Conservation (phyloP, 1,139 yeast species). For the Hemisphaericaspora subhashii region DNA sequence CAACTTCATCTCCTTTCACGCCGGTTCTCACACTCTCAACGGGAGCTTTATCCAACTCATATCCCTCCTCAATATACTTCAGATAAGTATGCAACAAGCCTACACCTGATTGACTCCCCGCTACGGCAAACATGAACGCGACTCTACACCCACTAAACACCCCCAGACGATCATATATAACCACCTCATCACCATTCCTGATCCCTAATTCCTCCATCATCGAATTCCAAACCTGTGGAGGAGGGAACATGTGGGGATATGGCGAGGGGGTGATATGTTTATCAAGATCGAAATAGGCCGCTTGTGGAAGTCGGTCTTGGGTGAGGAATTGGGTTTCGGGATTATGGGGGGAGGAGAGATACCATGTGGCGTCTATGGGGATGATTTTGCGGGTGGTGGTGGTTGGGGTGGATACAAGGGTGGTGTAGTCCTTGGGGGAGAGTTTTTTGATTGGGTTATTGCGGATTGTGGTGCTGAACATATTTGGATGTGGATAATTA, state of each 20-base stretch:
- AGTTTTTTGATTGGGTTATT: conserved; percentile 1
- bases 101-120: conserved; percentile 65
- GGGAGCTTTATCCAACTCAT: conserved; percentile 25
- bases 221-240: conserved; percentile 49
- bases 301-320: conserved; percentile 58
- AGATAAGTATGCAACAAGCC: conserved; percentile 69
- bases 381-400: conserved; percentile 37
- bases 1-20: conserved; percentile 19
- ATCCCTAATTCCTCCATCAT: conserved; percentile 53
- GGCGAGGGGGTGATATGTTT: conserved; percentile 54
- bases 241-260: conserved; percentile 91
- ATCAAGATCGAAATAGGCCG: conserved; percentile 83
- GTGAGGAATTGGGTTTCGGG: conserved; percentile 58
- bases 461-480: background rate
- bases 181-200: conserved; percentile 53
- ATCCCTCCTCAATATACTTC: conserved; percentile 37
- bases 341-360: conserved; percentile 62
- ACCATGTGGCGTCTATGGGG: conserved; percentile 92
- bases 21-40: conserved; percentile 17
- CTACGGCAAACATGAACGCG: conserved; percentile 81
- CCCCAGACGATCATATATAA: conserved; percentile 85
- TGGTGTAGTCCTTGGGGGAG: background rate
- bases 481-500: background rate
- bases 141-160: conserved; percentile 88
- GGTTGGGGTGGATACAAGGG: background rate